phyloP scores from a whole-genome alignment of 495 filamentous ascomycete genomes.

The Aspergillus heteromorphus region DNA sequence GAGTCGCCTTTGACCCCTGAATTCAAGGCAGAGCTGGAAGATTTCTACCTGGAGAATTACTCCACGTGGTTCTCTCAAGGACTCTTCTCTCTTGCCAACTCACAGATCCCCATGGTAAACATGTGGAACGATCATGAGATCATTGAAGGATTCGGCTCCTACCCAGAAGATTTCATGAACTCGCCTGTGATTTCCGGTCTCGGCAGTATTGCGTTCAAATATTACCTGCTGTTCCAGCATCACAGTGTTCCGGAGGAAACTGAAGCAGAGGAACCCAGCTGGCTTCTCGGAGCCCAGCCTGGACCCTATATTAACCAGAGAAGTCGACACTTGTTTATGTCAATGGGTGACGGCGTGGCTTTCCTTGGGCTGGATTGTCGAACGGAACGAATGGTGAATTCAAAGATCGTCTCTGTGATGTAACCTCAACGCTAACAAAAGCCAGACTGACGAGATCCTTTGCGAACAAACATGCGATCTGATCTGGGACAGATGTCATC shows the following conservation, averaged over 20 bases:
- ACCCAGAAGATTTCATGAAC: constrained; percentile 85
- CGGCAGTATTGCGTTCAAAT: constrained; percentile 90
- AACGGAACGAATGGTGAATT: constrained; percentile 81
- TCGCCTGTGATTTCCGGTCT: constrained; percentile 86
- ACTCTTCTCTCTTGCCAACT: constrained; percentile 82
- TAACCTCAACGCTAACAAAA: constrained; percentile 18
- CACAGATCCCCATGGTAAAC: constrained; percentile 97
- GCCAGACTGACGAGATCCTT: constrained; percentile 69
- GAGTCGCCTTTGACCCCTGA: constrained; percentile 63
- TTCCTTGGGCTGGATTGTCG: constrained; percentile 87
- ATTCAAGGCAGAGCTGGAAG: constrained; percentile 80
- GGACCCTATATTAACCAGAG: constrained; percentile 88
- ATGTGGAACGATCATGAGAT: constrained; percentile 98
- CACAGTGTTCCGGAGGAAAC: constrained; percentile 78
- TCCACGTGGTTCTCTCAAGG: constrained; percentile 92
- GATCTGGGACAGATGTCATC: constrained; percentile 76
- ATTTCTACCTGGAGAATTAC: constrained; percentile 82
- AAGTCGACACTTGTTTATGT: constrained; percentile 83
- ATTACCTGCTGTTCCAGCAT: constrained; percentile 97
- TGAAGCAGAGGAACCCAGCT: constrained; percentile 79
- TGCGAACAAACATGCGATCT: constrained; percentile 73
- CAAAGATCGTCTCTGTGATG: constrained; percentile 12
- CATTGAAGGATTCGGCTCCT: constrained; percentile 94
- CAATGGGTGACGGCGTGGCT: constrained; percentile 67
- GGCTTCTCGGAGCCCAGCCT: constrained; percentile 71